Conservation (phyloP, 2,329 filamentous ascomycete species). For the Plenodomus biglobosus region DNA sequence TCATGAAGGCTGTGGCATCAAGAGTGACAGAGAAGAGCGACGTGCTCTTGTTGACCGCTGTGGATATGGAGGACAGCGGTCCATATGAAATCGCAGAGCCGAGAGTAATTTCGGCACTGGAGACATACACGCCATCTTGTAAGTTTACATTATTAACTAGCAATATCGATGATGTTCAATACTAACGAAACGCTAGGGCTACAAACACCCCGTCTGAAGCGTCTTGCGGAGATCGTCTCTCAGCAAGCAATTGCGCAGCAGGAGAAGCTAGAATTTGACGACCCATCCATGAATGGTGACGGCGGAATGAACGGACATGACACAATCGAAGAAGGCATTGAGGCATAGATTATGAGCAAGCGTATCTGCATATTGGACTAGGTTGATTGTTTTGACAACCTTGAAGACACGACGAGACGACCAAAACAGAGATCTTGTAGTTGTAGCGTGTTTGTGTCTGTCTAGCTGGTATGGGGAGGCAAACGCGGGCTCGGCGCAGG, state of each 20-base stretch:
- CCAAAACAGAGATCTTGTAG: background rate
- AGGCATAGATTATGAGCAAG: constrained; percentile 11
- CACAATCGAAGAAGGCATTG: constrained; percentile 23
- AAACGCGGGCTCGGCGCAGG: background rate
- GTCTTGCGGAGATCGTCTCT: constrained; percentile 96
- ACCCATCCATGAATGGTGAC: constrained; percentile 14
- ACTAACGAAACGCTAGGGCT: constrained; percentile 65
- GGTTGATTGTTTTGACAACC: background rate
- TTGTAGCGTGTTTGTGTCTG: background rate
- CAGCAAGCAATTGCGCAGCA: constrained; percentile 95
- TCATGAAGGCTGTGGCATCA: constrained; percentile 99
- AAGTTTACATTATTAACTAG: constrained; percentile 47
- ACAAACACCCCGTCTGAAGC: constrained; percentile 92
- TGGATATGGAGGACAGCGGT: constrained; percentile 98
- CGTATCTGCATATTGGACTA: constrained; percentile 8
- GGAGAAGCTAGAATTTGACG: constrained; percentile 70
- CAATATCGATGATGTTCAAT: background rate
- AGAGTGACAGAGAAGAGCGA: constrained; percentile 98
- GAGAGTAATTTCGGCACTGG: constrained; percentile 88
- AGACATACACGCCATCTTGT: constrained; percentile 98
- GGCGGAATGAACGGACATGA: constrained; percentile 21
- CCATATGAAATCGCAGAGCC: constrained; percentile 99
- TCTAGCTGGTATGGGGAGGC: background rate
- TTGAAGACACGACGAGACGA: constrained; percentile 4
- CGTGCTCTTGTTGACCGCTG: constrained; percentile 85